A percentile compares a stretch with the other conserved stretches of the same genome.
phyloP scores from a whole-genome alignment of 2,329 filamentous ascomycete genomes.

The Pochonia chlamydosporia region DNA sequence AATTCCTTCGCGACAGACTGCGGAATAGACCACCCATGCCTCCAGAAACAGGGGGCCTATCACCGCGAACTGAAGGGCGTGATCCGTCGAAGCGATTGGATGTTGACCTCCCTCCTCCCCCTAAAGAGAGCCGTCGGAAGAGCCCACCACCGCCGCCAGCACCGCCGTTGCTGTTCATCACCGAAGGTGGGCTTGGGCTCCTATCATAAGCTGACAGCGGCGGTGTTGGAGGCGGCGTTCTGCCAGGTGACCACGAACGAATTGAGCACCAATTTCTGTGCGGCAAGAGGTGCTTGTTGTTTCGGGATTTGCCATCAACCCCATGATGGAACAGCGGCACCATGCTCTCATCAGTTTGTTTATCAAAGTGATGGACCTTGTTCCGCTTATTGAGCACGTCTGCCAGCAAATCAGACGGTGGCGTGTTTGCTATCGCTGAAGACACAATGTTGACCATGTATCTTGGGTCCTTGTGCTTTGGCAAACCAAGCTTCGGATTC shows the following conservation, averaged over 20 bases:
- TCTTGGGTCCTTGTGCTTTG: conserved; percentile 86
- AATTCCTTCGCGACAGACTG: conserved; percentile 33
- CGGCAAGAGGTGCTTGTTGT: conserved; percentile 84
- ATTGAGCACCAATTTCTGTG: conserved; percentile 96
- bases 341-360: conserved; percentile 88
- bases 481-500: conserved; percentile 70
- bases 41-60: conserved; percentile 44
- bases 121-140: conserved; percentile 36
- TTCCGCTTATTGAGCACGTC: conserved; percentile 93
- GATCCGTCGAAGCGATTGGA: conserved; percentile 30
- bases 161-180: background rate
- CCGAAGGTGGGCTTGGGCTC: conserved; percentile 31
- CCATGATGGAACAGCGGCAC: conserved; percentile 88
- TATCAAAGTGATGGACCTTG: conserved; percentile 67
- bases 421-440: conserved; percentile 89
- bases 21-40: conserved; percentile 37
- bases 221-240: conserved; percentile 67
- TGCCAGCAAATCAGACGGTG: conserved; percentile 79
- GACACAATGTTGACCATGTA: conserved; percentile 97
- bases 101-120: conserved; percentile 21
- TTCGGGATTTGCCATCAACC: conserved; percentile 81
- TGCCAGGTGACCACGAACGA: conserved; percentile 72
- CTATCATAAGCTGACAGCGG: conserved; percentile 42
- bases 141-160: conserved; percentile 29
- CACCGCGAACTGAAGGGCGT: conserved; percentile 32